Percentiles rank a stretch among this genome's conserved stretches.
Evolutionary conservation across 2,329 filamentous ascomycete genomes (phyloP).

Genomic region (Aspergillus proliferans): DNA sequence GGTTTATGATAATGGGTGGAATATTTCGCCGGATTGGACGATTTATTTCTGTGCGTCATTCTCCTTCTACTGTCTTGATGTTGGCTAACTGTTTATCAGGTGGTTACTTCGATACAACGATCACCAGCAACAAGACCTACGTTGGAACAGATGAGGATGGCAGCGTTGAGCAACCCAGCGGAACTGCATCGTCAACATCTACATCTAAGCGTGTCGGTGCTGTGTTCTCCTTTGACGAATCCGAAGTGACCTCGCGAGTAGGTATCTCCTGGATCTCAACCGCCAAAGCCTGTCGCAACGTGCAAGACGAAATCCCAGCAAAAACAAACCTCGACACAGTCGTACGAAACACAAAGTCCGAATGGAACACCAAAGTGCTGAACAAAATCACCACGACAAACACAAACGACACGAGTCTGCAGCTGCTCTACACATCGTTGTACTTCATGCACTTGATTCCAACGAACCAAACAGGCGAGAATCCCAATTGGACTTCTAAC

Average conservation of each 20-base stretch:
- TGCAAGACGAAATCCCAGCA: constrained; percentile 51
- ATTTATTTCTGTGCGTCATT: constrained; percentile 22
- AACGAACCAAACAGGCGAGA: constrained; percentile 65
- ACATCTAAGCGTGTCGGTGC: constrained; percentile 38
- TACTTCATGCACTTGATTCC: constrained; percentile 66
- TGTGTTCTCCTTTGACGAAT: constrained; percentile 49
- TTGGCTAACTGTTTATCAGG: constrained; percentile 42
- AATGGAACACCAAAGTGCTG: constrained; percentile 59
- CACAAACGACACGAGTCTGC: constrained; percentile 50
- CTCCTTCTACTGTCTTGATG: background rate
- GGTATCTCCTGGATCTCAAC: constrained; percentile 64
- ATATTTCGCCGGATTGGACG: constrained; percentile 51
- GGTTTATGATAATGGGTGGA: constrained; percentile 63
- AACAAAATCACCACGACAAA: constrained; percentile 58
- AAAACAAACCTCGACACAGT: constrained; percentile 41
- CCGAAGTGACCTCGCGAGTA: constrained; percentile 51
- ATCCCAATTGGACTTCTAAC: constrained; percentile 56
- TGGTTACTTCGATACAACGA: constrained; percentile 49
- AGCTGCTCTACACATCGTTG: constrained; percentile 60
- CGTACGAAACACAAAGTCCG: constrained; percentile 42
- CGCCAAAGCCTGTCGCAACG: constrained; percentile 53
- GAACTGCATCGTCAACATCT: constrained; percentile 35
- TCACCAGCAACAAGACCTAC: constrained; percentile 25
- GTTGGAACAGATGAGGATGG: constrained; percentile 18
- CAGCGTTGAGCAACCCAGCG: constrained; percentile 23